These are phyloP conservation scores for Cucurbita ficifolia DNA, from an alignment of 306 rosid species.

Conservation along the genomic window DNA sequence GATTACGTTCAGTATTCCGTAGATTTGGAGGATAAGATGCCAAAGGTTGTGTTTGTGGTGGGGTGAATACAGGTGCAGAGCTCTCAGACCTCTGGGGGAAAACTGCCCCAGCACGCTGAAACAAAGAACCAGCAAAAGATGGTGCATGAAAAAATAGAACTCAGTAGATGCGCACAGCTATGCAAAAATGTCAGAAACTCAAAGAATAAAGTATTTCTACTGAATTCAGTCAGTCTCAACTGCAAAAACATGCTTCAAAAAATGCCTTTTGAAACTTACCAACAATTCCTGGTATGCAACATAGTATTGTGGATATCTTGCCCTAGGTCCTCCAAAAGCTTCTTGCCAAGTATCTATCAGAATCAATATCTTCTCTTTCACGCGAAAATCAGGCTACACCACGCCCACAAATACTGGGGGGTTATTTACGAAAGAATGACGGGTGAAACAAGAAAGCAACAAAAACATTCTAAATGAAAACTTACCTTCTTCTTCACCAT, in stretches of 20 bases:
- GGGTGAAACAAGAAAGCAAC: conserved; percentile 6
- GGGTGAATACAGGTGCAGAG: conserved; percentile 80
- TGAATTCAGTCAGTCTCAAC: neutral
- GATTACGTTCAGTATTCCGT: conserved; percentile 28
- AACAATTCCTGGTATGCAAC: conserved; percentile 86
- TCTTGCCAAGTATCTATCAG: conserved; percentile 98
- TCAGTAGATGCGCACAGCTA: neutral
- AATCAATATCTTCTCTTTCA: conserved; percentile 79
- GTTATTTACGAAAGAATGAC: conserved; percentile 6
- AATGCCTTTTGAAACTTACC: conserved; percentile 30
- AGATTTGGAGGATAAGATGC: conserved; percentile 65
- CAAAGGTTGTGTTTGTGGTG: conserved; percentile 80
- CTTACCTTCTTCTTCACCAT: conserved; percentile 78
- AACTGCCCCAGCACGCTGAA: conserved; percentile 86
- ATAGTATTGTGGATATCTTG: conserved; percentile 89
- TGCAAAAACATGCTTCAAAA: neutral
- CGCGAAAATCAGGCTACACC: conserved; percentile 70
- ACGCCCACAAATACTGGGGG: conserved; percentile 22
- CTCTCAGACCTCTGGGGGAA: conserved; percentile 79
- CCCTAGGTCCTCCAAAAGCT: conserved; percentile 93
- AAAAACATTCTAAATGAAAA: conserved; percentile 12
- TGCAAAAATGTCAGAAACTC: neutral
- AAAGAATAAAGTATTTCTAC: neutral
- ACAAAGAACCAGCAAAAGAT: conserved; percentile 6
- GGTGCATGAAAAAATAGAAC: neutral